phyloP scores from a whole-genome alignment of 352 stramenopile genomes.

The Pythium brassicae region DNA sequence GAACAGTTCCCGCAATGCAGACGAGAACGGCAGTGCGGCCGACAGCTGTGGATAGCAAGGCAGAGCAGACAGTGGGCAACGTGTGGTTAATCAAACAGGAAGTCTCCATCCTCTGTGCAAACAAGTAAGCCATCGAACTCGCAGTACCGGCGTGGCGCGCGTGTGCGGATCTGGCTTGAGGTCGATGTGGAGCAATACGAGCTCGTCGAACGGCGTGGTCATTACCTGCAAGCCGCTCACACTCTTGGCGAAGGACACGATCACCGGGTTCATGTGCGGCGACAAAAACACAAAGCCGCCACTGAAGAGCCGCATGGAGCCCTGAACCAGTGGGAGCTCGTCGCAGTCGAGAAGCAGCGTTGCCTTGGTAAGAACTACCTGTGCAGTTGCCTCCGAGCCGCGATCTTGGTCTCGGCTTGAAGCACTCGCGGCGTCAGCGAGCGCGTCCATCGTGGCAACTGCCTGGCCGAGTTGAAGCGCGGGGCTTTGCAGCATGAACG shows the following conservation, averaged over 20 bases:
- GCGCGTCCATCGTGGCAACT: constrained; percentile 29
- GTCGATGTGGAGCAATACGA: constrained; percentile 57
- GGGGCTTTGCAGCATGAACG: constrained; percentile 60
- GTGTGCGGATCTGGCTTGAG: constrained; percentile 30
- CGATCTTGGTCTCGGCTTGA: neutral
- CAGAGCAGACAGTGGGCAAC: neutral
- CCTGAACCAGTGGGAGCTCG: constrained; percentile 33
- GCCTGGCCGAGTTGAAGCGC: constrained; percentile 40
- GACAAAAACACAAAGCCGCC: constrained; percentile 59
- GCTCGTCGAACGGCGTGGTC: constrained; percentile 48
- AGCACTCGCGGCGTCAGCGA: constrained; percentile 11
- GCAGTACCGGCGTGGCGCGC: constrained; percentile 21
- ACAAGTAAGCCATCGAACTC: neutral
- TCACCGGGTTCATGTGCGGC: constrained; percentile 47
- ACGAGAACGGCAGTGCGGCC: constrained; percentile 31
- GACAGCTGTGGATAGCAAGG: constrained; percentile 20
- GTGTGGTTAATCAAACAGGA: too few relatives aligned
- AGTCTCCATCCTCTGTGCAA: too few relatives aligned
- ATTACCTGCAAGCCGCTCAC: constrained; percentile 47
- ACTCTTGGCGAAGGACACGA: constrained; percentile 60
- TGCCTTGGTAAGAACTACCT: constrained; percentile 26
- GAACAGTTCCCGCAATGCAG: constrained; percentile 22
- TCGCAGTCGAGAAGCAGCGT: constrained; percentile 45
- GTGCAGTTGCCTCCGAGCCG: constrained; percentile 1
- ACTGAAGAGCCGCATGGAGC: constrained; percentile 48